Evolutionary conservation across 225 moss, liverwort and hornwort species (phyloP), one percentile per base, ranked within the genome.

Genomic region (Thuidium tamariscinum): DNA sequence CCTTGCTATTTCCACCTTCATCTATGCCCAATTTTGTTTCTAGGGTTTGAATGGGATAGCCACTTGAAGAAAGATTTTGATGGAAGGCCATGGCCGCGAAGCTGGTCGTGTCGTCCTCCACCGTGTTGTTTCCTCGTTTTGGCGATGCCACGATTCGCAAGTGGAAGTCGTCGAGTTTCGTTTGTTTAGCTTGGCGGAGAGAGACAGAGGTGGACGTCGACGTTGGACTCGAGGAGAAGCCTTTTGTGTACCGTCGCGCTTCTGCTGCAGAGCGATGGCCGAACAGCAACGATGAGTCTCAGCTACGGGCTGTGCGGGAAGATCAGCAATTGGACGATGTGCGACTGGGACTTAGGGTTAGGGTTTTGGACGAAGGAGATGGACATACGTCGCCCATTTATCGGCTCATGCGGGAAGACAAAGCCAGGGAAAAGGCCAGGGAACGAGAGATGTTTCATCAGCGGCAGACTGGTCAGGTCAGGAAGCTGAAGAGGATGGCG

Each of bases 181-280:
- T 87, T 48, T 89, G 91, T 52, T 83, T 63, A 26, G 86, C 86
- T 37, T 79, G 88, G 85, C 91, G 89, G 36, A 85, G 86, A 42
- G 55, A 68, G 83, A 71, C 56, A 42, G 56, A 62, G 80, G 88
- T 89, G 17, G 44, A 75, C 34, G 44, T 91, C 20, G 91, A 91
- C n/a, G 76, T 91, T 69, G 86, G 46, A 39, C 65, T 37, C 4
- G 90, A 86, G 76, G 84, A 90, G 78, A 86, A 78, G 36, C 81
- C 92, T 12, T 93, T 93, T 52, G 74, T 87, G 74, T 93, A 93
- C 69, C 90, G 89, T 10, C 93, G 93, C 68, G 93, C 93, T 68
- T 89, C 86, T 18, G 73, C 91, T 27, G 91, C 87, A 74, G 90
- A 89, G 84, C 83, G 93, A 79, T 93, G 93, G 93, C 90, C 91